Percentiles rank a stretch among this genome's conserved stretches.
Evolutionary conservation across 164 flowering plant species (phyloP).

Genomic region (Vitis cinerea): DNA sequence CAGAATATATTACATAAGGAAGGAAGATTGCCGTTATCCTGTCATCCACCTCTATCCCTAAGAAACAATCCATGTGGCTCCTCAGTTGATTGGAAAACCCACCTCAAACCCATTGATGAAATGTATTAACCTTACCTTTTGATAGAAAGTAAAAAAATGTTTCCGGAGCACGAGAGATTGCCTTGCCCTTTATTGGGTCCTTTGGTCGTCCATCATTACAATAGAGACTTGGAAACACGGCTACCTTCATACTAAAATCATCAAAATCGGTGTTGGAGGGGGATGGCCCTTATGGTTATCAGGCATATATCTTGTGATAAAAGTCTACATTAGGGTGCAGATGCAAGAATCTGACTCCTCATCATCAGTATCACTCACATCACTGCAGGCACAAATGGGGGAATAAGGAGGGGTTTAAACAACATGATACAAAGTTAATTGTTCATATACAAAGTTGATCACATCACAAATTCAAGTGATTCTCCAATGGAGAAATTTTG

Average conservation of each 20-base stretch:
- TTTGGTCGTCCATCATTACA: neutral
- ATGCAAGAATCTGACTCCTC: slow-evolving; percentile 75
- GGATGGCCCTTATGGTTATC: neutral
- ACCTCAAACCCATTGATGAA: slow-evolving; percentile 1
- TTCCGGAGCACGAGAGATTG: neutral
- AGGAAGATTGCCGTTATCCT: slow-evolving; percentile 1
- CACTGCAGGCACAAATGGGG: slow-evolving; percentile 43
- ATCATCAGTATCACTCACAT: slow-evolving; percentile 68
- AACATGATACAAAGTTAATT: neutral
- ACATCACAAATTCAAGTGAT: too few species aligned
- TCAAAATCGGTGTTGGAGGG: neutral
- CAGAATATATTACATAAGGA: slow-evolving; percentile 8
- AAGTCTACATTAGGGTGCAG: slow-evolving; percentile 68
- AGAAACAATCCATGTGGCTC: neutral
- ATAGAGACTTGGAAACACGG: neutral
- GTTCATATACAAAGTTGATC: too few species aligned
- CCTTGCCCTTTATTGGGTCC: neutral
- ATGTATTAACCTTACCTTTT: neutral
- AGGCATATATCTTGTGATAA: slow-evolving; percentile 10
- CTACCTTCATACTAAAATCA: neutral
- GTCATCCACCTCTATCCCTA: neutral
- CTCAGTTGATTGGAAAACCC: neutral
- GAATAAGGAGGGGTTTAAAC: neutral
- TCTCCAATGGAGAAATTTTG: too few species aligned
- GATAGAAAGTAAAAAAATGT: neutral